phyloP scores from a whole-genome alignment of 73 alveolate genomes.

The Effrenium voratum region DNA sequence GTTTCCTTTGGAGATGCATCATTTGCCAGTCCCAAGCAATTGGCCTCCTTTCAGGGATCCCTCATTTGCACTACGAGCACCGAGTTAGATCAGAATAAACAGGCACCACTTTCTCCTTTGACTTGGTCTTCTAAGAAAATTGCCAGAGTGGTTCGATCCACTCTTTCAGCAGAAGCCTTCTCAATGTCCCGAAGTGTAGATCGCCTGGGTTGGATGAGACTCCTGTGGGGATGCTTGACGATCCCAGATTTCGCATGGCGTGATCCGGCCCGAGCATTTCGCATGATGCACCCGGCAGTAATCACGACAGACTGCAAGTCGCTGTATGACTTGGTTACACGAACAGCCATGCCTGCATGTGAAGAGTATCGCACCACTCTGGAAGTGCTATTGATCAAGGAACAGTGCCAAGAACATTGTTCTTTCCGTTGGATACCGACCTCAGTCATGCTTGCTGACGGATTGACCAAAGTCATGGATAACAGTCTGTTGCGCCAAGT shows the following conservation, averaged over 20 bases:
- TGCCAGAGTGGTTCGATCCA: background rate
- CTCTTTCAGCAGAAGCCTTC: background rate
- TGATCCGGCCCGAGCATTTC: background rate
- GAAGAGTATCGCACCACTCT: background rate
- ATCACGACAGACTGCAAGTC: background rate
- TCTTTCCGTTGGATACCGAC: background rate
- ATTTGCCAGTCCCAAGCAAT: background rate
- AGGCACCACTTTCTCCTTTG: background rate
- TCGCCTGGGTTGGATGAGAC: background rate
- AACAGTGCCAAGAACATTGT: background rate
- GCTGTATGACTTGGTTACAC: background rate
- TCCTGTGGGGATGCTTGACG: background rate
- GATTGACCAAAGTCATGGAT: background rate
- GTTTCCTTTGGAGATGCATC: slow-evolving; percentile 9
- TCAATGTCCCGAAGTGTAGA: background rate
- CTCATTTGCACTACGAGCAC: background rate
- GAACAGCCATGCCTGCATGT: background rate
- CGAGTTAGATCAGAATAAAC: background rate
- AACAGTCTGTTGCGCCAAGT: background rate
- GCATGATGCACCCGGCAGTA: too few relatives aligned
- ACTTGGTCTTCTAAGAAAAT: background rate
- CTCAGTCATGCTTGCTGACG: background rate
- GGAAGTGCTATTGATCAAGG: background rate
- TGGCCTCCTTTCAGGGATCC: background rate
- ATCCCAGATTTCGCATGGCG: background rate